Percentiles rank a stretch among this genome's conserved stretches.
Evolutionary conservation across 75 land plant genomes (phyloP).

Genomic region (Picea glauca): DNA sequence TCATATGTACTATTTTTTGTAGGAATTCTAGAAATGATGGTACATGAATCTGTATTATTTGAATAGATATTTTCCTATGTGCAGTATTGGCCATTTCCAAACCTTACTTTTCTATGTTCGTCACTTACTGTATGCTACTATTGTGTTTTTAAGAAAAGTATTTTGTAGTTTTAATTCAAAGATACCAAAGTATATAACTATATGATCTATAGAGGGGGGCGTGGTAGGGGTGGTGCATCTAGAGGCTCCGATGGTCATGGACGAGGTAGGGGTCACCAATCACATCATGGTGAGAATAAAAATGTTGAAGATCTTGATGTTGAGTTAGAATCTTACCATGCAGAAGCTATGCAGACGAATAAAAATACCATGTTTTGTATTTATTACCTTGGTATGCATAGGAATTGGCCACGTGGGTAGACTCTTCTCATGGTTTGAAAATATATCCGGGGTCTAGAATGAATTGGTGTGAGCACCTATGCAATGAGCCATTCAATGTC

Average conservation of each 20-base stretch:
- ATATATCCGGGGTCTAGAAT: too few relatives aligned
- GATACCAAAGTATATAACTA: background rate
- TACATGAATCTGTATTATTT: too few relatives aligned
- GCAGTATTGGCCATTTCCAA: too few relatives aligned
- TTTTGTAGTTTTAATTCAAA: background rate
- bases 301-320: conserved; percentile 83
- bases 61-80: too few relatives aligned
- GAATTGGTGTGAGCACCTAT: too few relatives aligned
- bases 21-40: too few relatives aligned
- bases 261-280: conserved; percentile 36
- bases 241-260: conserved; percentile 34
- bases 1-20: too few relatives aligned
- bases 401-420: too few relatives aligned
- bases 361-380: background rate
- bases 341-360: conserved; percentile 65
- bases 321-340: conserved; percentile 67
- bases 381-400: too few relatives aligned
- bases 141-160: background rate
- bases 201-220: conserved; percentile 9
- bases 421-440: too few relatives aligned
- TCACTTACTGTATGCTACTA: background rate
- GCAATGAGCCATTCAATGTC: too few relatives aligned
- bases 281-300: conserved; percentile 33
- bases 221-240: conserved; percentile 13
- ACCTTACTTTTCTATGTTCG: background rate